Conservation (phyloP, 129 eudicot genomes). For the Centella asiatica region DNA sequence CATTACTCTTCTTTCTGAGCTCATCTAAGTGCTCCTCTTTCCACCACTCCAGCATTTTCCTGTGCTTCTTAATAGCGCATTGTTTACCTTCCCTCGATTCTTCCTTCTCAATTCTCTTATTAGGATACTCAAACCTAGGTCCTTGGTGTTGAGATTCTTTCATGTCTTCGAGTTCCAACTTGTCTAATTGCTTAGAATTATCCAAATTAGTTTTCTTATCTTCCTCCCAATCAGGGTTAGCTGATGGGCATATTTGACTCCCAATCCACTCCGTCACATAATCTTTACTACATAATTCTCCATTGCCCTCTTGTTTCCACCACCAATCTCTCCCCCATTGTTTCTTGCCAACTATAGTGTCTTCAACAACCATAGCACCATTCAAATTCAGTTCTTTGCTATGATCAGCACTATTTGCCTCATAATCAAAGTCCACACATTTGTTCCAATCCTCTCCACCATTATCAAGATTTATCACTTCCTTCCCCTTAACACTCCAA, state of each 20-base stretch:
- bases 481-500: slow-evolving; percentile 64
- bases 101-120: slow-evolving; percentile 19
- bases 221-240: slow-evolving; percentile 64
- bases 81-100: slow-evolving; percentile 29
- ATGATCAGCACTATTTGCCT: slow-evolving; percentile 39
- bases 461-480: slow-evolving; percentile 33
- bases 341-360: slow-evolving; percentile 25
- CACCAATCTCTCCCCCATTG: slow-evolving; percentile 99
- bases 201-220: slow-evolving; percentile 34
- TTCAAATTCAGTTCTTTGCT: slow-evolving; percentile 38
- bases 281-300: slow-evolving; percentile 74
- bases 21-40: slow-evolving; percentile 81
- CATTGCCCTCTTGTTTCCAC: slow-evolving; percentile 98
- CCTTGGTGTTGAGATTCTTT: slow-evolving; percentile 17
- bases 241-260: slow-evolving; percentile 63
- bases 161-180: slow-evolving; percentile 20
- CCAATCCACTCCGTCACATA: slow-evolving; percentile 98
- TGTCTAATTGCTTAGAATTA: slow-evolving; percentile 21
- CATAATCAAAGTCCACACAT: slow-evolving; percentile 42
- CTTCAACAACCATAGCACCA: slow-evolving; percentile 23
- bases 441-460: slow-evolving; percentile 32
- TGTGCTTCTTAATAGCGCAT: slow-evolving; percentile 28
- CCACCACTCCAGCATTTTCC: slow-evolving; percentile 99
- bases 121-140: slow-evolving; percentile 10
- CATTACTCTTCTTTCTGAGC: slow-evolving; percentile 37